Percentiles rank a stretch among this genome's conserved stretches.
Evolutionary conservation across 805 yeast genomes (phyloP).

Genomic region (Zygoascus tannicola): DNA sequence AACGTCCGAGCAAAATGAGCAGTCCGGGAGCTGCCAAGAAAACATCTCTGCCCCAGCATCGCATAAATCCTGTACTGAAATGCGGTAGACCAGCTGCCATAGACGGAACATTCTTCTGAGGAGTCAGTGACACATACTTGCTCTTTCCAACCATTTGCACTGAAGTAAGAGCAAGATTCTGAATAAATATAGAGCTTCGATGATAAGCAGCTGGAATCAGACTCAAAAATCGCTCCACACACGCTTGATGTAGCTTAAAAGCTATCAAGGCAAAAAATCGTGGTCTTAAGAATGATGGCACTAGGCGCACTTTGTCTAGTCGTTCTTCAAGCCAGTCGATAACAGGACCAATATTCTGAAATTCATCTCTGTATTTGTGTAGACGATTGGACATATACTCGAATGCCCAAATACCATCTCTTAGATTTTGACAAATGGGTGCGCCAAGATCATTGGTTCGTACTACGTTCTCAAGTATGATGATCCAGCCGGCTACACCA

Average conservation of each 20-base stretch:
- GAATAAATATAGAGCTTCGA: slow-evolving; percentile 62
- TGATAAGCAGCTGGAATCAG: slow-evolving; percentile 47
- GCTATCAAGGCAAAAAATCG: slow-evolving; percentile 77
- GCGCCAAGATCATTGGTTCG: slow-evolving; percentile 70
- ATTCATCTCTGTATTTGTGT: slow-evolving; percentile 39
- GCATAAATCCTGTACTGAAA: slow-evolving; percentile 81
- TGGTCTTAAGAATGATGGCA: slow-evolving; percentile 78
- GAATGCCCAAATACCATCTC: slow-evolving; percentile 84
- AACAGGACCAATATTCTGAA: slow-evolving; percentile 45
- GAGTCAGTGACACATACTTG: slow-evolving; percentile 66
- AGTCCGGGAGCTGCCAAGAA: slow-evolving; percentile 82
- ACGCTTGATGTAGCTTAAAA: slow-evolving; percentile 77
- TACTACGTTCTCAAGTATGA: slow-evolving; percentile 54
- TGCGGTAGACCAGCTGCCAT: slow-evolving; percentile 97
- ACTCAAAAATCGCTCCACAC: slow-evolving; percentile 56
- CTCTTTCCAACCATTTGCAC: slow-evolving; percentile 76
- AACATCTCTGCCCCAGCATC: slow-evolving; percentile 98
- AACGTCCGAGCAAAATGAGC: slow-evolving; percentile 66
- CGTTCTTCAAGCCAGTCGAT: slow-evolving; percentile 62
- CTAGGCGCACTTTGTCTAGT: slow-evolving; percentile 47
- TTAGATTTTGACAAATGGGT: slow-evolving; percentile 69
- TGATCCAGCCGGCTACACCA: slow-evolving; percentile 89
- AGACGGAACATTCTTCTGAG: slow-evolving; percentile 51
- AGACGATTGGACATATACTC: slow-evolving; percentile 63
- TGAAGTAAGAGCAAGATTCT: slow-evolving; percentile 68